Base-by-base conservation (phyloP, 441 rosid genomes). In the Populus hybrid region DNA sequence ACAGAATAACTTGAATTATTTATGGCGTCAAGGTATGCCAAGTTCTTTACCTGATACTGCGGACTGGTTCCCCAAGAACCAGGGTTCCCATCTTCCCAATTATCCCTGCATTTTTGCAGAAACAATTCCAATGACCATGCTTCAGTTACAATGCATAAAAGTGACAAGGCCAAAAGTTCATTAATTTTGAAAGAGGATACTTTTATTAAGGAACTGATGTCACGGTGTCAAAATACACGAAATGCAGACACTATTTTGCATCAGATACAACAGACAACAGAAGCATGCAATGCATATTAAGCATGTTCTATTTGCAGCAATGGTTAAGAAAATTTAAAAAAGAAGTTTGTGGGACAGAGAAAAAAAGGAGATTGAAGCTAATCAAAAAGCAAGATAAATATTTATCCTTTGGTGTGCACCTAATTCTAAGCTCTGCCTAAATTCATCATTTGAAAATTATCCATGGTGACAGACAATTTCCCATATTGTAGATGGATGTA, bases 61-160 rank as follows among this genome's bases (percentile, higher is more conserved):
- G 96, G 96, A 86, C 98, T 93, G n/a, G 93, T 82, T 81, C 93
- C 98, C 99, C 99, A 96, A 66, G 99, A 90, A 53, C 74, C 98
- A 24, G 98, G 99, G 81, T 96, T 96, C 24, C 91, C 97, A 38
- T 94, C 99, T 84, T 96, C 99, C 95, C 98, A 94, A 75, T 89
- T 92, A 82, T 94, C 95, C 93, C 98, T 95, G 72, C 67, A 69
- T 77, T 46, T 11, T 75, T 18, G 16, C 28, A 21, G 59, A 23
- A 40, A 72, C 7, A 64, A 77, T 8, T 32, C 65, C 76, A 67
- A 23, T 14, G 30, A 53, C 71, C 79, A 72, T 21, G 20, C 57
- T 20, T 30, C 34, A 14, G 74, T 76, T 36, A 14, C n/a, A 77
- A 20, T 6, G 61, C 24, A 57, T 32, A 68, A 67, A 66, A 24